A percentile compares a stretch with the other conserved stretches of the same genome.
Conservation (phyloP, 163 green algal species). For the Scenedesmus sp. region DNA sequence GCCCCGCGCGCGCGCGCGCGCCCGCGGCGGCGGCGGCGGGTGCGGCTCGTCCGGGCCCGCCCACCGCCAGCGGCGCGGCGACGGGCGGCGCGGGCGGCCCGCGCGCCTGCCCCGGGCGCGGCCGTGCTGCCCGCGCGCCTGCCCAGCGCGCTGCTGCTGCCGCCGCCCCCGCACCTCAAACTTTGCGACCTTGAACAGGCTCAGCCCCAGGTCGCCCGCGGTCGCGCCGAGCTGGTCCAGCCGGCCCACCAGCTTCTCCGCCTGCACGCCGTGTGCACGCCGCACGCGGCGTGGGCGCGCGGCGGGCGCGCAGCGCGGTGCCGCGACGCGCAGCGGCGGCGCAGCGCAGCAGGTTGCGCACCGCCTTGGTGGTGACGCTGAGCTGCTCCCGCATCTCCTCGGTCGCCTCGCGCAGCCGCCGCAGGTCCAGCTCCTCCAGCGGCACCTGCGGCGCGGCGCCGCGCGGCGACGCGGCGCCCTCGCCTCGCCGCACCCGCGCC, state of each 20-base stretch:
- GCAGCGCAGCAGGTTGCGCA: too few species aligned
- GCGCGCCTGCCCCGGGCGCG: too few species aligned
- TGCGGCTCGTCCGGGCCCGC: too few species aligned
- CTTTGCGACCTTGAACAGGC: constrained; percentile 58
- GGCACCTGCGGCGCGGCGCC: constrained; percentile 42
- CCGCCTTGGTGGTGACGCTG: constrained; percentile 31
- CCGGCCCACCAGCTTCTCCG: constrained; percentile 53
- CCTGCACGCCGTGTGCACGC: constrained; percentile 33
- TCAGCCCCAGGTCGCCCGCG: constrained; percentile 58
- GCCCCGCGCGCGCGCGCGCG: neutral
- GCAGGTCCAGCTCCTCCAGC: constrained; percentile 47
- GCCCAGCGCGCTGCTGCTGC: neutral
- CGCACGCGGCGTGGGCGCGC: neutral
- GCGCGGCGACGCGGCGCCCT: too few species aligned
- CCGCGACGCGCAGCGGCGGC: too few species aligned
- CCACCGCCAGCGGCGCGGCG: too few species aligned
- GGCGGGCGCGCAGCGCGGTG: too few species aligned
- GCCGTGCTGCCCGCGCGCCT: too few species aligned
- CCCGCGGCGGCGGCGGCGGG: too few species aligned
- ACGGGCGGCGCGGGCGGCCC: too few species aligned
- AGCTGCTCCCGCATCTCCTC: constrained; percentile 49
- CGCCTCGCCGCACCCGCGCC: neutral
- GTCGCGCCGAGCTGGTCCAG: constrained; percentile 53
- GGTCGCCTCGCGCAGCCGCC: constrained; percentile 29
- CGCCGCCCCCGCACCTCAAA: constrained; percentile 50